Conservation (phyloP, 129 eudicot species). For the Chrysanthemum lavandulifolium region DNA sequence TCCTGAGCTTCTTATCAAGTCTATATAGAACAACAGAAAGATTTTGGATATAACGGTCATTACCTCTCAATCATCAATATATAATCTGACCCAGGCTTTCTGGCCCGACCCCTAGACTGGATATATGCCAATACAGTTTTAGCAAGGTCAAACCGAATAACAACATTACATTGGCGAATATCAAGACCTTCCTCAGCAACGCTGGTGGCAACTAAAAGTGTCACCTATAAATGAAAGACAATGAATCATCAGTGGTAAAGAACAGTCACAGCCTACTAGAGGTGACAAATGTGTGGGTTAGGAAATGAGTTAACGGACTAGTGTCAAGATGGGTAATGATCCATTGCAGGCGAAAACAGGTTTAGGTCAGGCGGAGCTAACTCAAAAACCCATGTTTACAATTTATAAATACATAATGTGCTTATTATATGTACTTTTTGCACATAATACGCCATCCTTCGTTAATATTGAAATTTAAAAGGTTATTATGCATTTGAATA, state of each 20-base stretch:
- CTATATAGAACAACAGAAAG: neutral
- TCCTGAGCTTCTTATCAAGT: neutral
- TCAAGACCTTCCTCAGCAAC: conserved; percentile 99
- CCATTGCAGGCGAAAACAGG: neutral
- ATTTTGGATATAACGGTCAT: neutral
- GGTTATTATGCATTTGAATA: conserved; percentile 11
- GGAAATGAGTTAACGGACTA: neutral
- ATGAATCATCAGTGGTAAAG: conserved; percentile 14
- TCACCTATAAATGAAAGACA: conserved; percentile 51
- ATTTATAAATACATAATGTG: neutral
- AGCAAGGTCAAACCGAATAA: conserved; percentile 98
- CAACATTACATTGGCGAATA: conserved; percentile 98
- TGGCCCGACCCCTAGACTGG: conserved; percentile 97
- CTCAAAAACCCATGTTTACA: neutral
- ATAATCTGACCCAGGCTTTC: conserved; percentile 99
- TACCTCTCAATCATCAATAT: conserved; percentile 98
- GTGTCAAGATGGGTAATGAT: neutral
- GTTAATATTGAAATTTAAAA: neutral
- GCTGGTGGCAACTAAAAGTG: conserved; percentile 97
- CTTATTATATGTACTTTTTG: neutral
- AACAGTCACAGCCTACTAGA: neutral
- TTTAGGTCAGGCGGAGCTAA: neutral
- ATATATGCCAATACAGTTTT: conserved; percentile 97
- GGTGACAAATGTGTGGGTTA: neutral
- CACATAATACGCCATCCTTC: neutral